Conservation (phyloP, 2,329 filamentous ascomycete genomes). For the Trichoderma sp. region DNA sequence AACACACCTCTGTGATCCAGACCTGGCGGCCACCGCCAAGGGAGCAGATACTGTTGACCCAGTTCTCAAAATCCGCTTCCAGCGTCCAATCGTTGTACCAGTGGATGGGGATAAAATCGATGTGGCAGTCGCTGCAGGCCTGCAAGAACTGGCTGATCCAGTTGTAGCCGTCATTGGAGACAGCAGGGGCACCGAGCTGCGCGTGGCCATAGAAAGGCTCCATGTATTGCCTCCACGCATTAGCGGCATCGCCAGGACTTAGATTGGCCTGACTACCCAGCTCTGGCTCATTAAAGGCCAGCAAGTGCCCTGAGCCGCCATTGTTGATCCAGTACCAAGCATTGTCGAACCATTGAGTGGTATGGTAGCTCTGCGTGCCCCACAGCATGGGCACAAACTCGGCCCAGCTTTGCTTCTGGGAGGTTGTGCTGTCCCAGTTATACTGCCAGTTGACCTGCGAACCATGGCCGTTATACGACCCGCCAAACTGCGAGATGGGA, state of each 20-base stretch:
- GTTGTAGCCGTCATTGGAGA: conserved; percentile 46
- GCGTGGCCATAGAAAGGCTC: conserved; percentile 43
- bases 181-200: conserved; percentile 45
- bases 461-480: conserved; percentile 8
- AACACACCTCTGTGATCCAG: conserved; percentile 44
- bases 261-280: conserved; percentile 27
- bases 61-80: conserved; percentile 42
- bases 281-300: conserved; percentile 30
- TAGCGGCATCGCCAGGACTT: conserved; percentile 35
- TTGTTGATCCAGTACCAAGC: conserved; percentile 20
- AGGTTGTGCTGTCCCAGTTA: conserved; percentile 28
- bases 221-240: conserved; percentile 43
- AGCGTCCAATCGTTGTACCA: conserved; percentile 44
- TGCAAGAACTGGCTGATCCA: conserved; percentile 45
- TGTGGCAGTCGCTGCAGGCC: conserved; percentile 41
- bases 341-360: conserved; percentile 22
- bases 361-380: conserved; percentile 23
- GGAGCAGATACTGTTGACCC: conserved; percentile 39
- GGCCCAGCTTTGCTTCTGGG: conserved; percentile 23
- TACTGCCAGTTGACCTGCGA: conserved; percentile 29
- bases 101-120: conserved; percentile 47
- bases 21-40: conserved; percentile 39
- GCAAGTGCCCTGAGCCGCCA: conserved; percentile 24
- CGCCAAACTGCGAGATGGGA: background rate
- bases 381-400: conserved; percentile 30